Percentiles rank a stretch among this genome's conserved stretches.
phyloP scores from a whole-genome alignment of 2,329 filamentous ascomycete genomes.

The Claviceps capensis region DNA sequence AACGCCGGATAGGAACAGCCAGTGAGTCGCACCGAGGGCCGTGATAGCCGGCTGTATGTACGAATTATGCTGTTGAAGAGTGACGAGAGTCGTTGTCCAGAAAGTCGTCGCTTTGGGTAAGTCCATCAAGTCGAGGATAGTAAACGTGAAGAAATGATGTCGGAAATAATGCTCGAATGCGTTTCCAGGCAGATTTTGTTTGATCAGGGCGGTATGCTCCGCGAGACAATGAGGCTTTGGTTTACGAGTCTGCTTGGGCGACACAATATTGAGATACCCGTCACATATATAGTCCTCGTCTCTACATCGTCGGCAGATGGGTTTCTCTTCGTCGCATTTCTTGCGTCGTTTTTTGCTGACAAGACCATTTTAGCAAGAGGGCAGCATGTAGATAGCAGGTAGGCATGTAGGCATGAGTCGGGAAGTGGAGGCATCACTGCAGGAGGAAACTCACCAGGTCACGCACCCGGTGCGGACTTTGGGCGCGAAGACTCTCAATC shows the following conservation, averaged over 20 bases:
- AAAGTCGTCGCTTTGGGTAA: slow-evolving; percentile 1
- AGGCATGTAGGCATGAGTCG: not conserved
- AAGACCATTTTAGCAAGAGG: not conserved
- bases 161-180: slow-evolving; percentile 1
- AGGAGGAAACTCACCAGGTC: slow-evolving; percentile 1
- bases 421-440: not conserved
- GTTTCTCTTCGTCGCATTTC: slow-evolving; percentile 4
- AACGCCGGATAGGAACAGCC: not conserved
- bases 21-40: slow-evolving; percentile 1
- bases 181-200: not conserved
- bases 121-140: slow-evolving; percentile 3
- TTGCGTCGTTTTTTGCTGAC: slow-evolving; percentile 2
- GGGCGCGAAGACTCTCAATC: slow-evolving; percentile 1
- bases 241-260: not conserved
- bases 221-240: not conserved
- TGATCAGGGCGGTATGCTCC: not conserved
- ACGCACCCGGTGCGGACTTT: slow-evolving; percentile 4
- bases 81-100: slow-evolving; percentile 1
- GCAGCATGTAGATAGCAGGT: not conserved
- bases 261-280: not conserved
- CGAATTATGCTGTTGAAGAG: not conserved
- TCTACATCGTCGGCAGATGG: slow-evolving; percentile 1
- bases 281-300: slow-evolving; percentile 3
- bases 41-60: slow-evolving; percentile 1
- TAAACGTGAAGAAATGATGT: slow-evolving; percentile 3